Base-by-base conservation (phyloP, 1,284 basidiomycete genomes). In the Sanghuangporus sanghuang region DNA sequence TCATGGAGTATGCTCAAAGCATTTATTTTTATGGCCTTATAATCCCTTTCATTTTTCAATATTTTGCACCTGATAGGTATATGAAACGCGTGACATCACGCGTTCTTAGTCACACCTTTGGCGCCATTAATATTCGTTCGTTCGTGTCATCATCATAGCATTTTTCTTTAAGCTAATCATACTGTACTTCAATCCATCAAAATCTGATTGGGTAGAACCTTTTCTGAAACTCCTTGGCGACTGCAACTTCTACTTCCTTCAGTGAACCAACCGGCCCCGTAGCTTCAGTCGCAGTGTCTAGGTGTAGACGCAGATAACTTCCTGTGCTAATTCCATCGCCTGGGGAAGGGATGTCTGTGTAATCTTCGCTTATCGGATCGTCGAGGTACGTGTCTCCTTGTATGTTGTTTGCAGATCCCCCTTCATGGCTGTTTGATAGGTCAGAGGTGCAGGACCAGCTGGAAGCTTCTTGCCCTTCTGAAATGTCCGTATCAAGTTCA, bases 161-260 rank as follows among this genome's bases (percentile, higher is more conserved):
- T 11, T 2, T 42, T 42, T 42, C 40, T 12, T 42, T 12, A 4
- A 42, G 3, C 40, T 18, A 23, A 2, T 49, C n/a, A 21, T 44
- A 23, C 49, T 9, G n/a, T 42, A 50, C 12, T 4, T 14, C 14
- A 27, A 9, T 7, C 35, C 12, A 56, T 53, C 48, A 66, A 40
- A 49, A 60, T 52, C 50, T 66, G 9, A 63, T 27, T 5, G 65
- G 65, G 44, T 60, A 57, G 50, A 63, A 66, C 6, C 52, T 56
- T 38, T 59, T 48, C 52, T 62, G 48, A 16, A 32, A 44, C 40
- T 52, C 44, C 16, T 46, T 55, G n/a, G 60, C 69, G 6, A 66
- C 40, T 38, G 36, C 53, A 2, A 56, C 52, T 35, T 69, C 69
- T 63, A 57, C 16, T 72, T 66, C 23, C 53, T 63, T 46, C 36